Conservation (phyloP, 441 rosid species). For the Erodium texanum region DNA sequence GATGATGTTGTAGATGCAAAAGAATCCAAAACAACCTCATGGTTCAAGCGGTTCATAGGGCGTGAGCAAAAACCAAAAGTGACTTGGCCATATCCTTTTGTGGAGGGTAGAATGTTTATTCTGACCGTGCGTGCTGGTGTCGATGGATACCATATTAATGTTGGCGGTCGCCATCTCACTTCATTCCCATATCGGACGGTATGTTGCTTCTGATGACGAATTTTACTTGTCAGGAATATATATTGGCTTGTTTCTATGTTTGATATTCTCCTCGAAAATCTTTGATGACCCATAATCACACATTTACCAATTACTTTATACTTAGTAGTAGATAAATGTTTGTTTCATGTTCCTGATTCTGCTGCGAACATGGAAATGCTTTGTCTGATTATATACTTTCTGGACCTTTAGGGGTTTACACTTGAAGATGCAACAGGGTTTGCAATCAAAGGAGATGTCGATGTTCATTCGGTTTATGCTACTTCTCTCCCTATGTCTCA, state of each 20-base stretch:
- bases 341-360: neutral
- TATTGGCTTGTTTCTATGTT: neutral
- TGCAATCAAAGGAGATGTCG: conserved; percentile 70
- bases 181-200: conserved; percentile 93
- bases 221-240: neutral
- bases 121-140: conserved; percentile 86
- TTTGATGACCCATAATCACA: neutral
- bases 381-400: conserved; percentile 4
- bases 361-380: conserved; percentile 5
- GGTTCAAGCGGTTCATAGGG: conserved; percentile 94
- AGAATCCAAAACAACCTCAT: conserved; percentile 84
- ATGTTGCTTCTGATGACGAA: conserved; percentile 22
- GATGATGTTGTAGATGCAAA: conserved; percentile 60
- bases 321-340: neutral
- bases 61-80: conserved; percentile 94
- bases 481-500: conserved; percentile 87
- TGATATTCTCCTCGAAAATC: neutral
- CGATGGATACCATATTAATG: conserved; percentile 80
- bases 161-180: conserved; percentile 83
- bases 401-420: conserved; percentile 63
- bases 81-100: conserved; percentile 94
- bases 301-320: neutral
- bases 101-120: conserved; percentile 70
- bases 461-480: conserved; percentile 77
- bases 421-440: conserved; percentile 91